Conservation (phyloP, 2,329 filamentous ascomycete species). For the Aspergillus unguis region DNA sequence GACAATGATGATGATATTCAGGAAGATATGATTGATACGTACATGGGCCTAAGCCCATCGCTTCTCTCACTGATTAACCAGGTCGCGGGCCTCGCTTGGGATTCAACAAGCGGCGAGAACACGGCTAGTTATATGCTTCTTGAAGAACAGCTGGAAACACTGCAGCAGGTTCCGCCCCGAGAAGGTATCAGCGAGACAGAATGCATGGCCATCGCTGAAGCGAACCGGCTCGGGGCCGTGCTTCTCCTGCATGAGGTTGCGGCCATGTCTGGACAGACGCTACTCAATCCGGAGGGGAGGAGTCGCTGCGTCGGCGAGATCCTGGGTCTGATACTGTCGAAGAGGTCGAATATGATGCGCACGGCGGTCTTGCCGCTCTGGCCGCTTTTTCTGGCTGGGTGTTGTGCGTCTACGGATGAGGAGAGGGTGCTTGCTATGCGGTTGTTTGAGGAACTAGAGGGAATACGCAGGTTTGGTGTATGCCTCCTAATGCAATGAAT, state of each 20-base stretch:
- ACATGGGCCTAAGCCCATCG: not conserved
- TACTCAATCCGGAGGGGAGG: not conserved
- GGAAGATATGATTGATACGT: not conserved
- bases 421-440: slow-evolving; percentile 22
- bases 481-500: not conserved
- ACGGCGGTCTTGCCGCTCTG: slow-evolving; percentile 26
- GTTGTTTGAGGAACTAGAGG: slow-evolving; percentile 22
- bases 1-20: too few species aligned
- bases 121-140: not conserved
- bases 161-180: not conserved
- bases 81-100: not conserved
- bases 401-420: slow-evolving; percentile 22
- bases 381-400: slow-evolving; percentile 28
- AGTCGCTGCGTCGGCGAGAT: not conserved
- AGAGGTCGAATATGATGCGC: slow-evolving; percentile 17
- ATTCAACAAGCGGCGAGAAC: not conserved
- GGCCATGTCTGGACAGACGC: too few species aligned
- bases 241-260: not conserved
- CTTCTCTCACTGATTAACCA: not conserved
- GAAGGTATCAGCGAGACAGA: not conserved
- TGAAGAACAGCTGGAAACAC: not conserved
- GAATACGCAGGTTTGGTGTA: slow-evolving; percentile 24
- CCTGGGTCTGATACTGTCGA: not conserved
- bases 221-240: not conserved
- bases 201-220: not conserved